Evolutionary conservation across 2,329 filamentous ascomycete species (phyloP).

Genomic region (Tolypocladium cylindrosporum): DNA sequence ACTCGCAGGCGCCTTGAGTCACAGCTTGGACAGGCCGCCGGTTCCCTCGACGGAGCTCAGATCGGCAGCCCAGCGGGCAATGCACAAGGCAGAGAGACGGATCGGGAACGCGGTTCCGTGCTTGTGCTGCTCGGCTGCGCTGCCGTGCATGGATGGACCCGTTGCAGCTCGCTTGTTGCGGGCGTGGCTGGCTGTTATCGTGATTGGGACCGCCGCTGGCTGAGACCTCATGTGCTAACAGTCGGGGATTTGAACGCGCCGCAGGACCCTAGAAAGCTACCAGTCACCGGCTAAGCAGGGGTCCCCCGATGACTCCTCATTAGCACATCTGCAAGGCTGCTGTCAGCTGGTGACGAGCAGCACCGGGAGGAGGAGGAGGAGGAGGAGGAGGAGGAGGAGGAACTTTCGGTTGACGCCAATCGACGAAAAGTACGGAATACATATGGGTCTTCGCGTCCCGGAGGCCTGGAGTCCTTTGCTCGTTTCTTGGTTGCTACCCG

Average conservation of each 20-base stretch:
- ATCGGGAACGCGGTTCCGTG: not conserved
- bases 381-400: not conserved
- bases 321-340: not conserved
- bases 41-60: not conserved
- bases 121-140: not conserved
- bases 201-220: not conserved
- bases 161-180: not conserved
- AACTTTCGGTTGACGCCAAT: not conserved
- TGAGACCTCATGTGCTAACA: not conserved
- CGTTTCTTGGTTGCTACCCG: not conserved
- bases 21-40: not conserved
- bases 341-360: not conserved
- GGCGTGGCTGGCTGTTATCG: not conserved
- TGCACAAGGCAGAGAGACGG: not conserved
- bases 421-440: not conserved
- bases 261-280: not conserved
- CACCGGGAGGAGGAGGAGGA: not conserved
- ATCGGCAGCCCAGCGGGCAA: not conserved
- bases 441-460: not conserved
- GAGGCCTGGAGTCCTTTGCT: not conserved
- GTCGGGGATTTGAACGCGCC: not conserved
- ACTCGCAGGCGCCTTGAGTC: too few species aligned
- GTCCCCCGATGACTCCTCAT: slow-evolving; percentile 5
- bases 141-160: not conserved
- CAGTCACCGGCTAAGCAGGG: not conserved